A percentile compares a stretch with the other conserved stretches of the same genome.
Conservation (phyloP, 75 land plant genomes). For the Ceratopteris richardii region DNA sequence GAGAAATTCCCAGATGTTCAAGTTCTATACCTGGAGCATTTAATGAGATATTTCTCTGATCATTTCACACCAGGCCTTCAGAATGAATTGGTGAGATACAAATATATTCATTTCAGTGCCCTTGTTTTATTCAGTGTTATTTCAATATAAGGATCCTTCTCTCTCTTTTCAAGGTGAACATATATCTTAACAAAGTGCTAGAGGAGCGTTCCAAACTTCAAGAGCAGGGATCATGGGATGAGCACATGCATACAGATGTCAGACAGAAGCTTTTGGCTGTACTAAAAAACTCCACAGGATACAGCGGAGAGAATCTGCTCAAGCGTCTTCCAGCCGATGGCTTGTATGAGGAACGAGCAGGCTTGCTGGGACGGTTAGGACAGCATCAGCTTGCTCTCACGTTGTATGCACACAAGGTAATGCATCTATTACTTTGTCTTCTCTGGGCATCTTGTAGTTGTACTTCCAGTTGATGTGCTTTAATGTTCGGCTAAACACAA, state of each 20-base stretch:
- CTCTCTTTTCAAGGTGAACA: conserved; percentile 48
- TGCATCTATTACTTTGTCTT: too few species aligned
- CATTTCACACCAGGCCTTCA: conserved; percentile 55
- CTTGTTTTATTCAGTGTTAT: too few species aligned
- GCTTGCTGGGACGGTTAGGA: conserved; percentile 76
- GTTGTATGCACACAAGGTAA: conserved; percentile 95
- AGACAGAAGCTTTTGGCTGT: conserved; percentile 78
- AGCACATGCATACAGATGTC: conserved; percentile 50
- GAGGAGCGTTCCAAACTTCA: conserved; percentile 55
- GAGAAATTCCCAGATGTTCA: conserved; percentile 76
- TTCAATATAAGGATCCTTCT: too few species aligned
- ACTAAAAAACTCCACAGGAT: conserved; percentile 58
- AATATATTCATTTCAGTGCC: background rate
- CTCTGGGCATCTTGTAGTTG: too few species aligned
- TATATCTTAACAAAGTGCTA: conserved; percentile 84
- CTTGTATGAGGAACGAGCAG: conserved; percentile 88
- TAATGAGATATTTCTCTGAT: conserved; percentile 61
- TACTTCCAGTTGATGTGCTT: too few species aligned
- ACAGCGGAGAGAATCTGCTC: conserved; percentile 58
- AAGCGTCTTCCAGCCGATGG: conserved; percentile 81
- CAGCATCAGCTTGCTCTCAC: conserved; percentile 93
- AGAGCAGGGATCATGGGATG: conserved; percentile 73
- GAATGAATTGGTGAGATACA: conserved; percentile 67
- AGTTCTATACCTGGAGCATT: conserved; percentile 70
- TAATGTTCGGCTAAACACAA: too few species aligned